These are phyloP conservation scores for Candida maltosa DNA, from an alignment of 805 yeast species.

Conservation along the genomic window DNA sequence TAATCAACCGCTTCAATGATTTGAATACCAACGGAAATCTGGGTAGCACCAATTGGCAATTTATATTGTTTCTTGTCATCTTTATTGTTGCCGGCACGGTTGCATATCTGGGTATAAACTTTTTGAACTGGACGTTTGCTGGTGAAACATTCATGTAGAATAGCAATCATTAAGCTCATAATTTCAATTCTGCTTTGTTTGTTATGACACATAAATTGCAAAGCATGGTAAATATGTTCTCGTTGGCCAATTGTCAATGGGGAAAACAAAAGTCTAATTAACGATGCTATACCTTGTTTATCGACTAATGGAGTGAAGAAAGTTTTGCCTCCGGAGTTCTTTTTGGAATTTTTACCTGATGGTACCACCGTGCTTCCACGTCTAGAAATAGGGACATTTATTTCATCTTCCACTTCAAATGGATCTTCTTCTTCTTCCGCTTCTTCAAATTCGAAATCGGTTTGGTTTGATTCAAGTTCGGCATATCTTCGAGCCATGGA, in stretches of 20 bases:
- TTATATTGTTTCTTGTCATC: slow-evolving; percentile 14
- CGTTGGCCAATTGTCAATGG: slow-evolving; percentile 66
- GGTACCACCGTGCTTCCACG: slow-evolving; percentile 2
- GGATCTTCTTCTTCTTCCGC: slow-evolving; percentile 16
- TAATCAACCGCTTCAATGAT: slow-evolving; percentile 71
- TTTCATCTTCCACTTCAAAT: slow-evolving; percentile 14
- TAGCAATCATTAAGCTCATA: slow-evolving; percentile 60
- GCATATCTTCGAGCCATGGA: slow-evolving; percentile 40
- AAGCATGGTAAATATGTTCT: slow-evolving; percentile 60
- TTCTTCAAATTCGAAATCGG: slow-evolving; percentile 20
- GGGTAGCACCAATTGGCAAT: slow-evolving; percentile 62
- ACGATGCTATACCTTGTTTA: slow-evolving; percentile 67
- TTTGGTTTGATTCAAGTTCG: too few species aligned
- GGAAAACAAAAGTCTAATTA: slow-evolving; percentile 66
- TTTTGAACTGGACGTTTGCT: slow-evolving; percentile 61
- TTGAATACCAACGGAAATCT: slow-evolving; percentile 71
- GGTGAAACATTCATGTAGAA: slow-evolving; percentile 71
- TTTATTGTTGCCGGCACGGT: slow-evolving; percentile 37
- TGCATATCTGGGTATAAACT: slow-evolving; percentile 55
- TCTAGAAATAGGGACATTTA: too few species aligned
- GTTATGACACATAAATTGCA: slow-evolving; percentile 66
- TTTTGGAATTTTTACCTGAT: slow-evolving; percentile 2
- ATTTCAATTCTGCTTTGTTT: slow-evolving; percentile 78
- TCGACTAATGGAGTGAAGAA: slow-evolving; percentile 70
- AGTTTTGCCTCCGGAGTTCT: slow-evolving; percentile 14